Base-by-base conservation (phyloP, 495 filamentous ascomycete species). In the Xeromyces bisporus region DNA sequence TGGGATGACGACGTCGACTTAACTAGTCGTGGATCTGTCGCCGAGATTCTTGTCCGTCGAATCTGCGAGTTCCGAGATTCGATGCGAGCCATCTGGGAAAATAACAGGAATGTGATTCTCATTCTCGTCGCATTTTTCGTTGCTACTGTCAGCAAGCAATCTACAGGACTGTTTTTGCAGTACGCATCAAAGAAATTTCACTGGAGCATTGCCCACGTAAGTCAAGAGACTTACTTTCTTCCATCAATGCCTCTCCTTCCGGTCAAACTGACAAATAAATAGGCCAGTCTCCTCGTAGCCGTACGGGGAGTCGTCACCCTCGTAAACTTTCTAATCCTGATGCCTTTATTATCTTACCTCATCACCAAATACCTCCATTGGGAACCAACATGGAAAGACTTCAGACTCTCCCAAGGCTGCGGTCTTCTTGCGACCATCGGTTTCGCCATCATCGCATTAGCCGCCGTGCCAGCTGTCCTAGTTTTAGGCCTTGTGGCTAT, bases 231-330 rank as follows among this genome's bases (percentile, higher is more conserved):
- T 26, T 21, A 5, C 20, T 5, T 33, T 37, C 43, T 37, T 32
- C 31, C 40, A 33, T 34, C 40, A 37, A 39, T 33, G 39, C 39
- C 35, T 42, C 18, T 34, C 28, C 18, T 29, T 24, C 33, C 30
- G 35, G n/a, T n/a, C n/a, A n/a, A n/a, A n/a, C 12, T 0, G 3
- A 10, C 24, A 5, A 4, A 4, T 21, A 9, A 21, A 9, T 29
- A 64, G 55, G 44, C 60, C 14, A 52, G 54, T 29, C 46, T 60
- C n/a, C 42, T 62, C 0, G 42, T 58, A 15, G 54, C 58, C 1
- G 27, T 64, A 27, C 48, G 55, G 8, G 58, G 55, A 4, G 39
- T 41, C n/a, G 45, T 61, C 31, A 37, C 39, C 11, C 37, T 60
- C 1, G 33, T 42, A 11, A 50, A 48, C 16, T 47, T 46, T 14